Percentiles rank a stretch among this genome's conserved stretches.
These are phyloP conservation scores for Pezicula radicicola DNA, from an alignment of 2,329 filamentous ascomycete species.

Conservation along the genomic window DNA sequence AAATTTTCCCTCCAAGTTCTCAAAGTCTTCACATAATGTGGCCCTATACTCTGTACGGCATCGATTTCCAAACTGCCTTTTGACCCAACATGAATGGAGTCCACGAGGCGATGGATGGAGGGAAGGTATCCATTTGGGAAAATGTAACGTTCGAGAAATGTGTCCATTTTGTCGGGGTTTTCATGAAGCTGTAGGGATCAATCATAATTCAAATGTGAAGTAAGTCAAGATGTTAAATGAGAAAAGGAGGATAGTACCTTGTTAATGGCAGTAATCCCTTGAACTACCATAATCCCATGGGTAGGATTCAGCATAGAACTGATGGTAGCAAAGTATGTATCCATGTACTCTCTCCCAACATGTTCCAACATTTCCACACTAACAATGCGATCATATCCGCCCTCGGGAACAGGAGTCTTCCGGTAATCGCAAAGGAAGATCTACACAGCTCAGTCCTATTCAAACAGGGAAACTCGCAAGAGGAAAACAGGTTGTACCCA, in stretches of 20 bases:
- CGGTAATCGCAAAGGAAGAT: conserved; percentile 67
- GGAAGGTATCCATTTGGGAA: conserved; percentile 71
- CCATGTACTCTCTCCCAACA: conserved; percentile 62
- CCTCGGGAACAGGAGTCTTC: conserved; percentile 46
- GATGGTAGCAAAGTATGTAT: conserved; percentile 61
- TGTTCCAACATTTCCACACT: conserved; percentile 73
- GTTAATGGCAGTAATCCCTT: conserved; percentile 65
- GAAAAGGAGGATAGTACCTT: background rate
- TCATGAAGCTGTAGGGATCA: conserved; percentile 5
- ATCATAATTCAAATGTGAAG: background rate
- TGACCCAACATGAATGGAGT: conserved; percentile 56
- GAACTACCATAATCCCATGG: conserved; percentile 64
- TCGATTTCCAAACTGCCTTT: conserved; percentile 60
- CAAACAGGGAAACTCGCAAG: background rate
- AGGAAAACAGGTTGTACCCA: background rate
- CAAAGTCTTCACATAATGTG: conserved; percentile 66
- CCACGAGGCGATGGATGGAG: conserved; percentile 49
- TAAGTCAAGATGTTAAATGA: background rate
- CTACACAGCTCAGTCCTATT: background rate
- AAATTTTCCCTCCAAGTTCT: conserved; percentile 67
- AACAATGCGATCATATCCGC: conserved; percentile 63
- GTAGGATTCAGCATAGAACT: conserved; percentile 58
- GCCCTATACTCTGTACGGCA: conserved; percentile 65
- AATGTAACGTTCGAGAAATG: conserved; percentile 70
- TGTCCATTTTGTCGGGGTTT: conserved; percentile 4